Evolutionary conservation across 148 eudicot species (phyloP).

Genomic region (Rhododendron vialii): DNA sequence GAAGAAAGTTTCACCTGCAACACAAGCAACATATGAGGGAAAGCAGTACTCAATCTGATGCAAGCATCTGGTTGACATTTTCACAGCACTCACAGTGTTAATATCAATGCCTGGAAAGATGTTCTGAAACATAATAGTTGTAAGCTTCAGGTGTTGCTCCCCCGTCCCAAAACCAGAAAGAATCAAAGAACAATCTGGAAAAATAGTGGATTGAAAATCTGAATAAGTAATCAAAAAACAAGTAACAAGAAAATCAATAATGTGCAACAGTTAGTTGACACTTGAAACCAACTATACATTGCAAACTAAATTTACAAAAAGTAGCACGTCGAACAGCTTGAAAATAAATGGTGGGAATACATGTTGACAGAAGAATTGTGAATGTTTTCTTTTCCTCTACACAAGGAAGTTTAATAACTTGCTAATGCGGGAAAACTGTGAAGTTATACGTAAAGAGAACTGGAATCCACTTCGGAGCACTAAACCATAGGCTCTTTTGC

Average conservation of each 20-base stretch:
- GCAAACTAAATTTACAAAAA: not conserved
- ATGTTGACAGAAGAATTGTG: not conserved
- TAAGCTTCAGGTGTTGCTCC: conserved; percentile 73
- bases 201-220: conserved; percentile 3
- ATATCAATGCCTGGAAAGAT: conserved; percentile 96
- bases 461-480: not conserved
- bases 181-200: conserved; percentile 85
- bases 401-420: not conserved
- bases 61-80: not conserved
- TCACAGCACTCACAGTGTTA: conserved; percentile 69
- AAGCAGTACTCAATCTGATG: conserved; percentile 2
- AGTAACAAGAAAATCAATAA: not conserved
- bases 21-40: not conserved
- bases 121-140: conserved; percentile 81
- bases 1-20: conserved; percentile 84
- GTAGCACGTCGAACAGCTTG: not conserved
- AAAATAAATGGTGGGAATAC: not conserved
- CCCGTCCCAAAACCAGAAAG: conserved; percentile 95
- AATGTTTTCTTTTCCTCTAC: not conserved
- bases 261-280: not conserved
- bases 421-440: not conserved
- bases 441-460: not conserved
- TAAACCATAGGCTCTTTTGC: not conserved
- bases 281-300: not conserved
- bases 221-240: not conserved